These are phyloP conservation scores for Knufia petricola DNA, from an alignment of 2,329 filamentous ascomycete species.

Conservation along the genomic window DNA sequence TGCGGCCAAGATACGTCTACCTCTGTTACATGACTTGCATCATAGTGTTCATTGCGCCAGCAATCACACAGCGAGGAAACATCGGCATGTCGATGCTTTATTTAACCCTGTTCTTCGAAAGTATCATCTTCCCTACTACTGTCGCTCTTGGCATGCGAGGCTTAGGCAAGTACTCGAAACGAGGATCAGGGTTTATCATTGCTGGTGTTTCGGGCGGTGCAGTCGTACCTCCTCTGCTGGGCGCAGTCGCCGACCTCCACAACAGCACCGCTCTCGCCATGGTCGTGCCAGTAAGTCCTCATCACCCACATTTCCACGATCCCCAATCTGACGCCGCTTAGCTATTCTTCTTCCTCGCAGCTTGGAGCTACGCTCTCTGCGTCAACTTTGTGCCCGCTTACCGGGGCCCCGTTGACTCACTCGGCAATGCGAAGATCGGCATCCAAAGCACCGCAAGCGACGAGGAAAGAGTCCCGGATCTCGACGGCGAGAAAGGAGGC, in stretches of 20 bases:
- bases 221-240: slow-evolving; percentile 61
- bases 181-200: slow-evolving; percentile 63
- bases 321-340: slow-evolving; percentile 33
- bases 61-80: slow-evolving; percentile 33
- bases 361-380: slow-evolving; percentile 47
- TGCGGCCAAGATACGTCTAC: slow-evolving; percentile 61
- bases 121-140: slow-evolving; percentile 71
- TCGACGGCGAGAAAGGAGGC: slow-evolving; percentile 1
- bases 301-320: too few species aligned
- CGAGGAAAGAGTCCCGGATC: not conserved
- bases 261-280: slow-evolving; percentile 54
- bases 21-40: slow-evolving; percentile 55
- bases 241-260: slow-evolving; percentile 55
- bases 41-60: slow-evolving; percentile 49
- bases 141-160: slow-evolving; percentile 70
- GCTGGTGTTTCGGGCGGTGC: slow-evolving; percentile 59
- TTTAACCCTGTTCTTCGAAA: slow-evolving; percentile 71
- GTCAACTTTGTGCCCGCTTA: slow-evolving; percentile 62
- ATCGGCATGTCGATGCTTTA: slow-evolving; percentile 47
- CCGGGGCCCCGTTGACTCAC: slow-evolving; percentile 50
- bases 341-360: slow-evolving; percentile 48
- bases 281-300: slow-evolving; percentile 41
- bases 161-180: slow-evolving; percentile 65
- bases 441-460: slow-evolving; percentile 24
- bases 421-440: slow-evolving; percentile 39